Evolutionary conservation across 139 green algal species (phyloP).

Genomic region (Chlamydomonas urium): DNA sequence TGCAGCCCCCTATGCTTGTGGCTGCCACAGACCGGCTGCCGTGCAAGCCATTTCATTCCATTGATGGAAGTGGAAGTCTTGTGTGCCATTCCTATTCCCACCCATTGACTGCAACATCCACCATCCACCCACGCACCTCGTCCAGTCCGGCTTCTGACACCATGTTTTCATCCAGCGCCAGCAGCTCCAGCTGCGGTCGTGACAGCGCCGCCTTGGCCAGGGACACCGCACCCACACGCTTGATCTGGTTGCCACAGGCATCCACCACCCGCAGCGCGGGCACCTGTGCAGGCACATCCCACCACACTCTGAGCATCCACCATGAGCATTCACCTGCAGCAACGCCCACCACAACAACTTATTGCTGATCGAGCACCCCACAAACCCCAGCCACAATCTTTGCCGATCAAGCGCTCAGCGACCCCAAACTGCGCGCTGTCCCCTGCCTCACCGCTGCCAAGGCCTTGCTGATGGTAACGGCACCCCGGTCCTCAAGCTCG

Average conservation of each 20-base stretch:
- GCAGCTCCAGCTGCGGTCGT: constrained; percentile 46
- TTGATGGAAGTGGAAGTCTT: too few species aligned
- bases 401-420: too few species aligned
- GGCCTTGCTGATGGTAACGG: constrained; percentile 41
- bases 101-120: too few species aligned
- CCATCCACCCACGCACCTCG: constrained; percentile 15
- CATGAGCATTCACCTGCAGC: too few species aligned
- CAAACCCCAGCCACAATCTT: too few species aligned
- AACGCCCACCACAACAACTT: too few species aligned
- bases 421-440: too few species aligned
- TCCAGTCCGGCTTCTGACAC: constrained; percentile 40
- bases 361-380: too few species aligned
- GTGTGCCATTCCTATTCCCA: neutral
- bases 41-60: too few species aligned
- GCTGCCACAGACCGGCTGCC: too few species aligned
- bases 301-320: too few species aligned
- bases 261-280: constrained; percentile 12
- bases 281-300: constrained; percentile 3
- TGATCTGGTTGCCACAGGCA: constrained; percentile 23
- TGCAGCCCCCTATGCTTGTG: too few species aligned
- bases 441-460: constrained; percentile 26
- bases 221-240: constrained; percentile 56
- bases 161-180: constrained; percentile 78
- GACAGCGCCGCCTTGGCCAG: constrained; percentile 40
- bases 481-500: constrained; percentile 78